Evolutionary conservation across 1,139 yeast genomes (phyloP), one percentile per base, ranked within the genome.

Genomic region (Saccharomyces pastorianus): DNA sequence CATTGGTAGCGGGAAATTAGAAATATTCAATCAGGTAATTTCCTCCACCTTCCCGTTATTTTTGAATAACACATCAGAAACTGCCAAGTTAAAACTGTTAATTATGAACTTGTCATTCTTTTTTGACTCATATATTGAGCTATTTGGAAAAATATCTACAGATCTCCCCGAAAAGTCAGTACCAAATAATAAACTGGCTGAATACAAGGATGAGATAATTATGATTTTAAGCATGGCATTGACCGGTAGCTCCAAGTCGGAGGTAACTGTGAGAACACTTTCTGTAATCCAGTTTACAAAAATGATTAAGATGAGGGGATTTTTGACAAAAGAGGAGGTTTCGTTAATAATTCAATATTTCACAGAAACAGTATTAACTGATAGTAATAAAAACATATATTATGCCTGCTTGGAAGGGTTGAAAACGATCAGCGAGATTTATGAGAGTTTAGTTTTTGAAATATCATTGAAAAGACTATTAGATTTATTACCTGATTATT

Each of bases 191-290:
- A 71, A 75, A n/a, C 64, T 84, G 54, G 56, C 68, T 13, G 60
- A 65, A 1, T 79, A 73, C 66, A 86, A 87, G 63, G 96, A 89
- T 61, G 81, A 81, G 50, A 71, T 90, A 23, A 71, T 88, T 46
- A 80, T 83, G 53, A 74, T 84, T 51, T 69, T 88, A 60, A 82
- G 89, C 13, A 85, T 81, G 65, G 75, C 88, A 2, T 75, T 90
- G 53, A 81, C 84, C 68, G 78, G 85, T 0, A 76, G 88, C 0
- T 82, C 95, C 0, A 76, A 76, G 52, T 71, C 80, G 42, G 96
- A 87, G 61, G 82, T 83, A 26, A 79, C 89, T 0, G 74, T 90
- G 52, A 79, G 90, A 62, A 77, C 85, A 47, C 73, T 85, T 51
- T 80, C 91, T 0, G 75, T 87, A 41, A 81, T 81, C 51, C 88